Conservation (phyloP, 768 basidiomycete species). For the Mycena indigotica region DNA sequence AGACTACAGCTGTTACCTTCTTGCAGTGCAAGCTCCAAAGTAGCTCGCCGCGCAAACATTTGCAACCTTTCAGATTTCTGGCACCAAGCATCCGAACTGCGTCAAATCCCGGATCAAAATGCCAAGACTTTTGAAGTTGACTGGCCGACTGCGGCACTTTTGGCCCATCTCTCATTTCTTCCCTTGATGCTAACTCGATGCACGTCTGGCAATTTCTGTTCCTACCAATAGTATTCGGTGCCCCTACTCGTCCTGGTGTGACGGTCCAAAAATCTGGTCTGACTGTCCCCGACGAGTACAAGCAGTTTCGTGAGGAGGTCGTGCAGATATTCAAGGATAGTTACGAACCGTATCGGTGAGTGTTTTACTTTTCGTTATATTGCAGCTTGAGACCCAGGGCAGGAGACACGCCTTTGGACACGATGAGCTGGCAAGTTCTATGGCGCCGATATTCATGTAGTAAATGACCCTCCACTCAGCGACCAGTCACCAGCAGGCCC, state of each 20-base stretch:
- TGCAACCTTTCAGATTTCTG: too few species aligned
- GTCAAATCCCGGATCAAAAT: background rate
- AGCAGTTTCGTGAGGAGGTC: conserved; percentile 36
- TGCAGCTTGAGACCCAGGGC: background rate
- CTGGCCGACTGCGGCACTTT: too few species aligned
- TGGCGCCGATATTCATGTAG: background rate
- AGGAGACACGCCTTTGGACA: conserved; percentile 53
- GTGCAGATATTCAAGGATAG: conserved; percentile 44
- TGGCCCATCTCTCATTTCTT: background rate
- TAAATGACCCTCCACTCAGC: background rate
- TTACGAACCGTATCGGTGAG: conserved; percentile 48
- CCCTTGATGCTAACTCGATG: background rate
- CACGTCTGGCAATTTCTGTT: background rate
- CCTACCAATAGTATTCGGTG: background rate
- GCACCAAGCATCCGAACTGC: too few species aligned
- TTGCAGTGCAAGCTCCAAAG: too few species aligned
- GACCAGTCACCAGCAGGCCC: conserved; percentile 5
- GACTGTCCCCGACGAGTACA: conserved; percentile 38
- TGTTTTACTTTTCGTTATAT: background rate
- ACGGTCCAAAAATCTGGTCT: conserved; percentile 42
- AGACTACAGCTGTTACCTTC: too few species aligned
- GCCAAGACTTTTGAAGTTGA: background rate
- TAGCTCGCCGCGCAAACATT: too few species aligned
- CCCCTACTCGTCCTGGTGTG: conserved; percentile 14
- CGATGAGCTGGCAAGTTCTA: conserved; percentile 37